Base-by-base conservation (phyloP, 495 filamentous ascomycete genomes). In the Beverwykella pulmonaria region DNA sequence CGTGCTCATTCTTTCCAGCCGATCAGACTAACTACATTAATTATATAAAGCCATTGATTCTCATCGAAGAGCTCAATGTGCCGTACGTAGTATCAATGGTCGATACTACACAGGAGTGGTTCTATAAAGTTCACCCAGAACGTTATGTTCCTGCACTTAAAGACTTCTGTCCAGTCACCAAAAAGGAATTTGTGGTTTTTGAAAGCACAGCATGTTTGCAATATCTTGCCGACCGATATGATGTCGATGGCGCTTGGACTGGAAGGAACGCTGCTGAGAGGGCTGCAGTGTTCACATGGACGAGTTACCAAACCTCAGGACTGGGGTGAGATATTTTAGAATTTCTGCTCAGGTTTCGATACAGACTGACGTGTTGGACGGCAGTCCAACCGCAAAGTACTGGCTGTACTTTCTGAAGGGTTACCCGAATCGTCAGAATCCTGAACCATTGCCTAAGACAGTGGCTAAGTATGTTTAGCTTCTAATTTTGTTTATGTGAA, bases 181-280 rank as follows among this genome's bases (percentile, higher is more conserved):
- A 46, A 7, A 48, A 71, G 52, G 55, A 69, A 19, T 5, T 73
- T 7, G 41, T 53, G n/a, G 65, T 75, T n/a, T 75, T 75, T 46
- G 73, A 75, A 22, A 55, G 71, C 46, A 73, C 73, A 7, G 73
- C 71, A 14, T 75, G 73, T 59, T 44, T 75, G 10, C 67, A 73
- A 22, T 74, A 74, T 52, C 66, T 75, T 2, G 71, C 73, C 15
- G 68, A 71, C 0, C 41, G 61, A 9, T 73, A 60, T 39, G 73
- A 75, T 53, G 30, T 15, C 1, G 61, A 64, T 2, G 57, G 71
- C 6, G 2, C 4, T 10, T 73, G 73, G 73, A 26, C 25, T 1
- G 71, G 71, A 1, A 15, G 59, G n/a, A 71, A 29, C 14, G 68
- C 62, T 6, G 19, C 22, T 3, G 73, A 75, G 53, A 71, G 50